These are phyloP conservation scores for Nicotiana rustica DNA, from an alignment of 305 asterid genomes.

Conservation along the genomic window DNA sequence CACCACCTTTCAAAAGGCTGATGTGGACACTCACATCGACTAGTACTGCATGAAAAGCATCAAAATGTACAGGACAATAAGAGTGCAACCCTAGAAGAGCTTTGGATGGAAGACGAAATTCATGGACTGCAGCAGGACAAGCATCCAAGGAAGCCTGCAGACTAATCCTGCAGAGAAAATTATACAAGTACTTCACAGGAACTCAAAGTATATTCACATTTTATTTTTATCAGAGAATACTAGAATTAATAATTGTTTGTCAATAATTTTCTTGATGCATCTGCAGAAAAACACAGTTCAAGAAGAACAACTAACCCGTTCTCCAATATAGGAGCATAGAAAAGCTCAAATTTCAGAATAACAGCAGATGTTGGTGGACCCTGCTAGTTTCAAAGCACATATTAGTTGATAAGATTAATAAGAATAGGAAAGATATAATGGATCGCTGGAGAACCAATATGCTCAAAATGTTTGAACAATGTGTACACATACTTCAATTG, in stretches of 20 bases:
- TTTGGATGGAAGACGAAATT: slow-evolving; percentile 88
- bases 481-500: slow-evolving; percentile 1
- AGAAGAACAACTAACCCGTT: slow-evolving; percentile 60
- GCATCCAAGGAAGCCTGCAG: slow-evolving; percentile 70
- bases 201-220: not conserved
- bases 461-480: not conserved
- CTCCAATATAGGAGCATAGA: slow-evolving; percentile 87
- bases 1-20: slow-evolving; percentile 74
- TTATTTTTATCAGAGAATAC: not conserved
- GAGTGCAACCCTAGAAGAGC: slow-evolving; percentile 94
- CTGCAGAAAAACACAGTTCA: slow-evolving; percentile 27
- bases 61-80: slow-evolving; percentile 95
- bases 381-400: slow-evolving; percentile 53
- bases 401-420: slow-evolving; percentile 41
- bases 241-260: slow-evolving; percentile 19
- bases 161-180: slow-evolving; percentile 58
- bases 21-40: slow-evolving; percentile 86
- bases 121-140: slow-evolving; percentile 89
- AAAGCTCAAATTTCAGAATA: slow-evolving; percentile 70
- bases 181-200: slow-evolving; percentile 38
- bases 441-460: slow-evolving; percentile 12
- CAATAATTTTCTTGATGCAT: slow-evolving; percentile 30
- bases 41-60: slow-evolving; percentile 85
- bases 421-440: slow-evolving; percentile 29
- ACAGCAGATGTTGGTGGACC: slow-evolving; percentile 75